Evolutionary conservation across 2,329 filamentous ascomycete genomes (phyloP).

Genomic region (Fusarium papillatum): DNA sequence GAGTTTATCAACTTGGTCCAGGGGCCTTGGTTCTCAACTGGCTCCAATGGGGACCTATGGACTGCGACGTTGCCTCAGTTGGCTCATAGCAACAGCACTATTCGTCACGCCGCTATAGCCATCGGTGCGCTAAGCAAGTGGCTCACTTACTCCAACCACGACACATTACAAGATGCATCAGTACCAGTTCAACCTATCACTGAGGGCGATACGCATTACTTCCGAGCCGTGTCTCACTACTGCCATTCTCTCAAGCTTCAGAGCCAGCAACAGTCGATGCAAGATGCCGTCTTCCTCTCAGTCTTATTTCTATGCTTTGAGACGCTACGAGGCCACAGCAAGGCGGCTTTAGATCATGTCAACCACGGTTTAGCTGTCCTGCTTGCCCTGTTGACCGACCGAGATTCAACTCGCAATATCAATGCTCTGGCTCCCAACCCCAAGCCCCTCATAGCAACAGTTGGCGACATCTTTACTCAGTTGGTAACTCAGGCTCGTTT

Average conservation of each 20-base stretch:
- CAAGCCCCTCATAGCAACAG: slow-evolving; percentile 29
- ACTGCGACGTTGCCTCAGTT: slow-evolving; percentile 47
- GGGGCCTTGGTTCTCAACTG: slow-evolving; percentile 46
- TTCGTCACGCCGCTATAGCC: slow-evolving; percentile 49
- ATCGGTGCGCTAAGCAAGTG: slow-evolving; percentile 47
- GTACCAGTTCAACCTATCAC: neutral
- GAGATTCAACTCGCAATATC: slow-evolving; percentile 15
- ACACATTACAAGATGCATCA: neutral
- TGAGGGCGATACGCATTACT: slow-evolving; percentile 40
- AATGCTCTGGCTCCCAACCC: slow-evolving; percentile 35
- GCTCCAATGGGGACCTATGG: slow-evolving; percentile 45
- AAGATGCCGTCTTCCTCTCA: slow-evolving; percentile 48
- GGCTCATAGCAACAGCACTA: slow-evolving; percentile 39
- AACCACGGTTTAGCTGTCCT: slow-evolving; percentile 52
- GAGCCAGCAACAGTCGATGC: slow-evolving; percentile 42
- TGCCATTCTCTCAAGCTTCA: slow-evolving; percentile 49
- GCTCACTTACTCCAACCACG: neutral
- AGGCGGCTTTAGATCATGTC: slow-evolving; percentile 50
- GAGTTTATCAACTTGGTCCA: slow-evolving; percentile 48
- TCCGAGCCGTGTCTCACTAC: slow-evolving; percentile 51
- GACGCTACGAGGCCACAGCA: slow-evolving; percentile 45
- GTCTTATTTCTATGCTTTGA: slow-evolving; percentile 50
- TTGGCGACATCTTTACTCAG: slow-evolving; percentile 34
- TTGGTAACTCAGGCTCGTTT: slow-evolving; percentile 26
- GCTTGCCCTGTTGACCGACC: slow-evolving; percentile 47